Conservation (phyloP, 73 alveolate genomes). For the Paramecium biaurelia region DNA sequence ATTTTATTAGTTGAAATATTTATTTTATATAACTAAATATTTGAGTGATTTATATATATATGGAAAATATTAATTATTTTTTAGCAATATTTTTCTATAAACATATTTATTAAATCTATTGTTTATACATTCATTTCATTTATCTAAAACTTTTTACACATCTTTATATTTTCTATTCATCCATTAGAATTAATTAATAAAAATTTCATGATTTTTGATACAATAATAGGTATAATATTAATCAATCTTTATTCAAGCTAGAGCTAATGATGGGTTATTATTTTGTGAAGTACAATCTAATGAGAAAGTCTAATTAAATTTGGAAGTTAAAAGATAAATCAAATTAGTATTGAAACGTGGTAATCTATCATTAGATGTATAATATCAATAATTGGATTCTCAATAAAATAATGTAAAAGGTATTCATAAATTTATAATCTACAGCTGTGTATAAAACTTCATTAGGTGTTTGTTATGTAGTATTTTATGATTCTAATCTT, state of each 20-base stretch:
- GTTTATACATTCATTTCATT: neutral
- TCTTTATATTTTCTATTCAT: neutral
- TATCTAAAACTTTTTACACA: neutral
- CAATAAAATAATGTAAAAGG: neutral
- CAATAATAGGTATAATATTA: neutral
- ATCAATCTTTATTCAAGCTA: neutral
- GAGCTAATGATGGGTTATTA: neutral
- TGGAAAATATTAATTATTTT: neutral
- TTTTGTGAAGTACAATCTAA: neutral
- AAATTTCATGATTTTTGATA: constrained; percentile 26
- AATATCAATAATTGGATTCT: neutral
- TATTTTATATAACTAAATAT: neutral
- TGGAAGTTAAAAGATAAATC: neutral
- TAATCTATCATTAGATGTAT: neutral
- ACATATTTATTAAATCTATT: neutral
- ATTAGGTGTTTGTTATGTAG: neutral
- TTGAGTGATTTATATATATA: neutral
- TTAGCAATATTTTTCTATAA: neutral
- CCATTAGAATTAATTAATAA: neutral
- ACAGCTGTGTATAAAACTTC: neutral
- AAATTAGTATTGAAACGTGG: neutral
- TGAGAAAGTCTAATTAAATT: neutral
- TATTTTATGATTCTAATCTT: neutral
- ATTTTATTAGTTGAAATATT: neutral
- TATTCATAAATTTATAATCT: neutral